Evolutionary conservation across 1,284 basidiomycete genomes (phyloP), one percentile per base, ranked within the genome.

Genomic region (Apiotrichum gamsii): DNA sequence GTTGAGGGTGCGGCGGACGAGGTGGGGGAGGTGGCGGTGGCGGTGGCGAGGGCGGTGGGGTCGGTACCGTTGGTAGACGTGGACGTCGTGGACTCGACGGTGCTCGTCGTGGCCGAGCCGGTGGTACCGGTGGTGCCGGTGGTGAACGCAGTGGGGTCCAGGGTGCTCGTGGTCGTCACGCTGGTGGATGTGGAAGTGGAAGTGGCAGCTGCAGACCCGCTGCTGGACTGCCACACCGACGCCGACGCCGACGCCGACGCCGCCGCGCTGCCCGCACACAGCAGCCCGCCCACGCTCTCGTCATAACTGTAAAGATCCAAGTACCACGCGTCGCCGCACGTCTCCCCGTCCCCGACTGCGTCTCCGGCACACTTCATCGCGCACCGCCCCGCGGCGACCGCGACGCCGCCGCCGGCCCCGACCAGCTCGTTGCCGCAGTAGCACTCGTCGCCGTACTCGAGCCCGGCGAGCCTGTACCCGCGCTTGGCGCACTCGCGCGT

Each of bases 401-500:
- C 47, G 9, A 45, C 15, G 5, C 40, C 39, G 20, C 67, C 68
- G 36, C 63, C 68, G 14, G 32, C 48, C 0, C 66, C 66, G 13
- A 29, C 40, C 16, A 64, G 58, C 8, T 23, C 30, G 53, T 64
- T 51, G 16, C 54, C 67, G 39, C 71, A 72, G 52, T 65, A 72
- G 49, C 71, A 72, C 61, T 69, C 67, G 28, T 65, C 62, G 18
- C 56, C 60, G 45, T 60, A 68, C 49, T 74, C 67, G 4, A 60
- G 59, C 24, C 70, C 73, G 8, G 69, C 70, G 31, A 61, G 47
- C 1, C 51, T 47, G 59, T 58, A 74, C 3, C 69, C 70, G 36
- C 60, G 53, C 38, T 55, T 58, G 29, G 56, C 49, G 54, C 72
- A 73, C 42, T 62, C 57, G 29, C 51, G 60, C 35, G 67, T 50